A percentile compares a stretch with the other conserved stretches of the same genome.
Evolutionary conservation across 2,329 filamentous ascomycete genomes (phyloP).

Genomic region (Pseudocercospora musae): DNA sequence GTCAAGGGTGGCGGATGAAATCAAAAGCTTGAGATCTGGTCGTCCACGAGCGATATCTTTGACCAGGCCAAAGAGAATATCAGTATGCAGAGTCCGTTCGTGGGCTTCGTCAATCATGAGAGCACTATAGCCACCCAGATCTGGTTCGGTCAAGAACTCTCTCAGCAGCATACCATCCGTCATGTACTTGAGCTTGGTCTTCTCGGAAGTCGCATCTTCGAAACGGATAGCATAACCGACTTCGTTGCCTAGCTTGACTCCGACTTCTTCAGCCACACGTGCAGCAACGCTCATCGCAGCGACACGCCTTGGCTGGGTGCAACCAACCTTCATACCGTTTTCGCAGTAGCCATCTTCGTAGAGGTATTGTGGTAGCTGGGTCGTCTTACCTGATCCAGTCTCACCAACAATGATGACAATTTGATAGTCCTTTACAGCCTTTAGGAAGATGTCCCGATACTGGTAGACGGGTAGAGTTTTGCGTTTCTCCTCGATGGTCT

Average conservation of each 20-base stretch:
- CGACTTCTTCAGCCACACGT: conserved; percentile 92
- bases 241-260: conserved; percentile 82
- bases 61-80: conserved; percentile 81
- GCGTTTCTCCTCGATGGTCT: conserved; percentile 85
- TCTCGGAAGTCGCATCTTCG: conserved; percentile 85
- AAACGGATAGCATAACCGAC: conserved; percentile 95
- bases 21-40: conserved; percentile 83
- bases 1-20: conserved; percentile 92
- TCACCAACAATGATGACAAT: conserved; percentile 90
- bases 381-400: conserved; percentile 93
- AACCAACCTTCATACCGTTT: conserved; percentile 78
- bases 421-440: conserved; percentile 82
- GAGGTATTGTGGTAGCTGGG: conserved; percentile 89
- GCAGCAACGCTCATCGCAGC: conserved; percentile 97
- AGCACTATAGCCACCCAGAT: conserved; percentile 75
- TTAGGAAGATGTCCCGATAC: conserved; percentile 79
- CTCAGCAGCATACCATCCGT: conserved; percentile 93
- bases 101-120: conserved; percentile 98
- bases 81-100: conserved; percentile 86
- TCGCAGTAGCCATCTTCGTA: conserved; percentile 89
- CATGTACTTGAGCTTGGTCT: conserved; percentile 92
- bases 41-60: conserved; percentile 83
- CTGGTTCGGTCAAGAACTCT: conserved; percentile 85
- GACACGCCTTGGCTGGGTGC: conserved; percentile 90
- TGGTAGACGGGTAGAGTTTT: conserved; percentile 88